Evolutionary conservation across 441 rosid species (phyloP).

Genomic region (Populus hybrid): DNA sequence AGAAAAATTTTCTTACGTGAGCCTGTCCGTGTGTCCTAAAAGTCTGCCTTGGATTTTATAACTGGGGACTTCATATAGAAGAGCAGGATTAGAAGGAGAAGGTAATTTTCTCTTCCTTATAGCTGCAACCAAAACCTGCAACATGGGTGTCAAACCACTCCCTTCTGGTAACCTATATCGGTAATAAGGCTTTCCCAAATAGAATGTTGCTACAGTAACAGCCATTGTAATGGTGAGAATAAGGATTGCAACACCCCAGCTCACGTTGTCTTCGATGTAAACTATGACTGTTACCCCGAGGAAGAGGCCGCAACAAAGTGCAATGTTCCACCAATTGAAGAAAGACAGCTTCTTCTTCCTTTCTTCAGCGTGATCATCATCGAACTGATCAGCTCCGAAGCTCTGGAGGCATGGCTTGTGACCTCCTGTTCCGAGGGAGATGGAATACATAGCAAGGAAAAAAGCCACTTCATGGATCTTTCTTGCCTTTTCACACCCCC

Average conservation of each 20-base stretch:
- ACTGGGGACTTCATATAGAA: constrained; percentile 42
- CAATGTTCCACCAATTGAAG: constrained; percentile 70
- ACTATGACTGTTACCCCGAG: constrained; percentile 67
- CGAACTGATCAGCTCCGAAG: constrained; percentile 86
- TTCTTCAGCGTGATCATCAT: constrained; percentile 55
- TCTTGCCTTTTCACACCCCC: constrained; percentile 43
- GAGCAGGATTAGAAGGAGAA: constrained; percentile 56
- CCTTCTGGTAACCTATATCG: constrained; percentile 67
- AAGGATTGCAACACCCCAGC: constrained; percentile 81
- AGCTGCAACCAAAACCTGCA: constrained; percentile 66
- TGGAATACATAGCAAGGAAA: constrained; percentile 59
- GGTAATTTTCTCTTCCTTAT: constrained; percentile 47
- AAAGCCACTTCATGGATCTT: constrained; percentile 35
- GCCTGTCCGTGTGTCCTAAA: constrained; percentile 52
- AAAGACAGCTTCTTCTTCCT: constrained; percentile 63
- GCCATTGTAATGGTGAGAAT: constrained; percentile 65
- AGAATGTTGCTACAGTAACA: constrained; percentile 53
- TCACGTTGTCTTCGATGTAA: constrained; percentile 70
- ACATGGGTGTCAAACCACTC: constrained; percentile 61
- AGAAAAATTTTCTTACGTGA: constrained; percentile 33
- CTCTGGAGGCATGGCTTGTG: constrained; percentile 83
- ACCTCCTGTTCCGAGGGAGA: constrained; percentile 82
- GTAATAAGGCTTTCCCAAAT: constrained; percentile 49
- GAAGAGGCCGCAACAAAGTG: constrained; percentile 58
- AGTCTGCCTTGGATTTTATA: constrained; percentile 46